Evolutionary conservation across 768 basidiomycete genomes (phyloP), one percentile per base, ranked within the genome.

Genomic region (Flagelloscypha sp.): DNA sequence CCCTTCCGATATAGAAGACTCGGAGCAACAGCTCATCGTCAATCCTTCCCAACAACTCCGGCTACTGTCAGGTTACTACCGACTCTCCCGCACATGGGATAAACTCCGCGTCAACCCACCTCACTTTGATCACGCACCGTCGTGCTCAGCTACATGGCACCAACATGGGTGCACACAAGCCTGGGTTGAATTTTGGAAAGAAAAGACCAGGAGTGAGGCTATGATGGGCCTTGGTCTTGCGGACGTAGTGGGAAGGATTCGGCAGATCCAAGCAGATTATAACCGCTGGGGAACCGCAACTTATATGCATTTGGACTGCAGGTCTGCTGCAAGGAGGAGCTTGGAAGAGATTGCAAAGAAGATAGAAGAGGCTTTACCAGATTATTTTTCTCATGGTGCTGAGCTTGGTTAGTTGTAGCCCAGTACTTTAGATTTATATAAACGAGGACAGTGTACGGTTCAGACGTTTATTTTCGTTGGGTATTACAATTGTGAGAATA

Each of bases 271-370:
- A 46, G 77, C 75, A 55, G 79, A 83, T 37, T 79, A 77, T 40
- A 81, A 82, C 38, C 62, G 73, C 35, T 77, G 76, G 74, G 79
- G 80, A 2, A 72, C 69, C 40, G 76, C 75, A 39, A 75, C 77
- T n/a, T 81, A 82, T 49, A 84, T 84, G 83, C 79, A 84, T 46
- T 76, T 74, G 38, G 83, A 84, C 38, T 85, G 83, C 58, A 66
- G 77, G 49, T 55, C 61, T 47, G 54, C 61, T 15, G 83, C 80
- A 16, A 69, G 69, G 52, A 67, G 67, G 45, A 64, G 65, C 30
- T 72, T 84, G 30, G 52, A 55, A 16, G 77, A 76, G 28, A 57
- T 67, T 36, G 62, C 80, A 25, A 77, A 65, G 51, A 57, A 58
- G 9, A 63, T 80, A 9, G 76, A 74, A 44, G 73, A 79, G 16